Conservation (phyloP, 2,329 filamentous ascomycete species). For the Lachnellula cervina region DNA sequence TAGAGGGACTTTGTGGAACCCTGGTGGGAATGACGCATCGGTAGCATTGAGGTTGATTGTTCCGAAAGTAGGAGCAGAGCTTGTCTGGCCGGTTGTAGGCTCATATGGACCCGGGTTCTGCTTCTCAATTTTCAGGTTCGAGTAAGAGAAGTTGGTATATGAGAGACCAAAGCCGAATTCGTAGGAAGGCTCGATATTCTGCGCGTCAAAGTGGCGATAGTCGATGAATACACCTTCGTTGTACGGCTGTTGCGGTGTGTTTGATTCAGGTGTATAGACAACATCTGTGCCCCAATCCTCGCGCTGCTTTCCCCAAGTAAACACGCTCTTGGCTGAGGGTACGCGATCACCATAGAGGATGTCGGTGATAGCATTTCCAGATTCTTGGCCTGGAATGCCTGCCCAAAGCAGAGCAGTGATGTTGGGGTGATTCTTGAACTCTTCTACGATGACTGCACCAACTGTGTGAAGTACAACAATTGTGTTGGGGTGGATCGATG, state of each 20-base stretch:
- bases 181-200: constrained; percentile 61
- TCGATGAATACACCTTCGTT: constrained; percentile 77
- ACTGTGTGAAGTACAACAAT: constrained; percentile 86
- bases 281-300: constrained; percentile 39
- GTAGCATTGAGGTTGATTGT: constrained; percentile 55
- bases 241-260: constrained; percentile 65
- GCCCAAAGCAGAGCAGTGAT: constrained; percentile 81
- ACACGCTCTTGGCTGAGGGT: constrained; percentile 70
- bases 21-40: constrained; percentile 63
- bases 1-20: constrained; percentile 38
- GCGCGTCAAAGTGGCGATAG: constrained; percentile 67
- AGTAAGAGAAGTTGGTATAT: constrained; percentile 74
- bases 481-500: constrained; percentile 75
- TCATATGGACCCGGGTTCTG: constrained; percentile 23
- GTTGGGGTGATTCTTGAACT: constrained; percentile 71
- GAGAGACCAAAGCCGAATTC: constrained; percentile 78
- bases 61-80: constrained; percentile 58
- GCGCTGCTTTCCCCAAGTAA: constrained; percentile 64
- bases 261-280: constrained; percentile 37
- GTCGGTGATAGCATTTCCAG: constrained; percentile 72
- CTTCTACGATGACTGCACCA: constrained; percentile 71
- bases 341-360: constrained; percentile 77
- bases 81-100: constrained; percentile 57
- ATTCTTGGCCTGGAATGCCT: constrained; percentile 79
- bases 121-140: constrained; percentile 48